Evolutionary conservation across 345 rosid genomes (phyloP), one percentile per base, ranked within the genome.

Genomic region (Bruguiera parviflora): DNA sequence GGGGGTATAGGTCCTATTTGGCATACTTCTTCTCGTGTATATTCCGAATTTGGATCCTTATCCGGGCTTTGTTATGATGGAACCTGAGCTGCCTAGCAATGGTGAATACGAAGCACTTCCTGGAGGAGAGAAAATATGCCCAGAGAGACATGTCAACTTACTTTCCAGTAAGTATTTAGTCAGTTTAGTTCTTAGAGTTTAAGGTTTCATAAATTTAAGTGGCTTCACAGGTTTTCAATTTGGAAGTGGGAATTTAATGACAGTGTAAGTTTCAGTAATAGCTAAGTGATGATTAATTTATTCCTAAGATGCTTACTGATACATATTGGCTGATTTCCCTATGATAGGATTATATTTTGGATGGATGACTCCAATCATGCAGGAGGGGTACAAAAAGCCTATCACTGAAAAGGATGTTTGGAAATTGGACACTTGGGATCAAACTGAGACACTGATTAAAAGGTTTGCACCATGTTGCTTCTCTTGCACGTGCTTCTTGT

Each of bases 351-450:
- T 74, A 49, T 74, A 33, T 74, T 96, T 86, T 78, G 72, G 92
- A 65, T 96, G 99, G 99, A 79, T 92, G 86, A 88, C 81, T 77
- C 91, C 98, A 35, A 83, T 96, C 66, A 90, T 96, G 99, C 71
- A 85, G 89, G 81, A 66, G 77, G 99, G 96, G 56, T 89, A 89
- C 19, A 83, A 84, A 82, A 84, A 83, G 71, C 93, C 96, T 63
- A 84, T 96, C 66, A 92, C 91, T 2, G 98, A 92, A 78, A 96
- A 84, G 82, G 99, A 96, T 75, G 84, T 96, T 29, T 92, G 99
- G 99, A 85, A 89, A 69, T 78, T 96, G 65, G 99, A 96, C 75
- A 79, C 85, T 22, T 92, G 98, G 99, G 99, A 96, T 83, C 90
- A 63, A 59, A 86, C 99, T 28, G 97, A 89, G 83, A 92, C 87